Evolutionary conservation across 495 filamentous ascomycete genomes (phyloP), one percentile per base, ranked within the genome.

Genomic region (Physcia stellaris): DNA sequence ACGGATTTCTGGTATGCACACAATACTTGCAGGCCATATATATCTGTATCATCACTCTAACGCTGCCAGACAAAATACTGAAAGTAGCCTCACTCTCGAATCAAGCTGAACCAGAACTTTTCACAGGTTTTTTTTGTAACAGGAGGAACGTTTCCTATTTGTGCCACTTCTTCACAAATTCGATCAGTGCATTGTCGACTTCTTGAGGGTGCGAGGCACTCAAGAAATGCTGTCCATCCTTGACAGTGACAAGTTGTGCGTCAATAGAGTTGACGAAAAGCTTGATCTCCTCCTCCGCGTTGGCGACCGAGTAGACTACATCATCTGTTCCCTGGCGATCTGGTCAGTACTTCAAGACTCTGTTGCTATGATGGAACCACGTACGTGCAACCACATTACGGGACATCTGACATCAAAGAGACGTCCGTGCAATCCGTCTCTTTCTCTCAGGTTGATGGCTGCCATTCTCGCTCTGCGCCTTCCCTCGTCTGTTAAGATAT

Each of bases 341-440:
- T 34, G 11, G 13, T 41, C 12, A 23, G 38, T n/a, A 40, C n/a
- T 23, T 13, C 2, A 1, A 23, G 22, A 15, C 12, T 9, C 12
- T 4, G 10, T 11, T 35, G 15, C 20, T n/a, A 20, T 16, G 15
- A 21, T 20, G 17, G 27, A 6, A 20, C 31, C 28, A 58, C 62
- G 50, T 39, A 72, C 73, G 49, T 81, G 75, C 31, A 79, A 41
- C 76, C 75, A 81, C 24, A 67, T 54, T 2, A 80, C 68, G 0
- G 76, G 75, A 43, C 75, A 79, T 31, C 43, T 54, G 13, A 80
- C 54, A 54, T 79, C 68, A 9, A 57, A 50, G 9, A 79, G 39
- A 28, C 76, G 52, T 4, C 59, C 47, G 33, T 67, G 60, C 36
- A 81, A 55, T 11, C 70, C 67, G 45, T 76, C 76, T n/a, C 76